Base-by-base conservation (phyloP, 768 basidiomycete genomes). In the Cytidiella melzeri region DNA sequence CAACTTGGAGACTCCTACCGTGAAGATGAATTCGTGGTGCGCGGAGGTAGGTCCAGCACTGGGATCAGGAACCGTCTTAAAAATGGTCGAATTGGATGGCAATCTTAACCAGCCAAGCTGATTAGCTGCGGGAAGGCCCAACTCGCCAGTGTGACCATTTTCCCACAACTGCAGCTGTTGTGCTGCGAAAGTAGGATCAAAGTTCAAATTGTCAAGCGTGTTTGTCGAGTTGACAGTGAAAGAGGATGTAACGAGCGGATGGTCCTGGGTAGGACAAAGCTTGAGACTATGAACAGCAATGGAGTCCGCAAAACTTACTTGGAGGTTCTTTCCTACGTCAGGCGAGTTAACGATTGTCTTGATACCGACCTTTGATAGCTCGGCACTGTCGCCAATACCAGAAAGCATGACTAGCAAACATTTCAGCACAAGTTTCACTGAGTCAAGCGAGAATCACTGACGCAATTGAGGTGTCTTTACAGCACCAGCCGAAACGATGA, bases 261-360 rank as follows among this genome's bases (percentile, higher is more conserved):
- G 67, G 51, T 67, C 66, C 18, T n/a, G n/a, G n/a, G n/a, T n/a
- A n/a, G n/a, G n/a, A n/a, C n/a, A n/a, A n/a, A n/a, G n/a, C n/a
- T n/a, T n/a, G n/a, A n/a, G n/a, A n/a, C n/a, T n/a, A n/a, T n/a
- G n/a, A n/a, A n/a, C n/a, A n/a, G n/a, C n/a, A n/a, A n/a, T n/a
- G n/a, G n/a, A n/a, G n/a, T n/a, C n/a, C n/a, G n/a, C n/a, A n/a
- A n/a, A n/a, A n/a, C n/a, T n/a, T n/a, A n/a, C n/a, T n/a, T 55
- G 50, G 43, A 69, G 41, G 42, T 65, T 60, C 41, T 60, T 55
- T 4, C 68, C 67, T 13, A 69, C 64, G 38, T 55, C 50, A 4
- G 67, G 62, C 15, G 63, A 48, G 41, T 66, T 45, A 23, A 64
- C 56, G 25, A 64, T 21, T 10, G 61, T 30, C 10, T 51, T 28